Conservation (phyloP, 139 green algal genomes). For the Haematococcus lacustris region DNA sequence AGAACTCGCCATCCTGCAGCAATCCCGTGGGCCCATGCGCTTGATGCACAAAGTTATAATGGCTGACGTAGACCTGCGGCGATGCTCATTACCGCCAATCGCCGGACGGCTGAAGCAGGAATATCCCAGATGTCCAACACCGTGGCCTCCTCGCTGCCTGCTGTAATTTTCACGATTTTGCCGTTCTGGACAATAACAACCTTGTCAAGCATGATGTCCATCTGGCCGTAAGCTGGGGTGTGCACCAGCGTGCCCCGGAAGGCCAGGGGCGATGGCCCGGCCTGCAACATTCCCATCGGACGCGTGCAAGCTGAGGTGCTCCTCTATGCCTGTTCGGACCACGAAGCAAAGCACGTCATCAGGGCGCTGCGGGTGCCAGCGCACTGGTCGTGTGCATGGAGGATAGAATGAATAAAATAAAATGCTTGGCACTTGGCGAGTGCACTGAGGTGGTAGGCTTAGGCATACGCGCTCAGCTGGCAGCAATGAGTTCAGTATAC, state of each 20-base stretch:
- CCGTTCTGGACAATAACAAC: constrained; percentile 24
- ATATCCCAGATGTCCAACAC: constrained; percentile 11
- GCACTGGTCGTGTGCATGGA: no score
- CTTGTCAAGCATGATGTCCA: constrained; percentile 26
- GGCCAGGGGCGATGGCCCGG: not conserved
- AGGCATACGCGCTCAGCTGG: no score
- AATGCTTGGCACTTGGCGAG: no score
- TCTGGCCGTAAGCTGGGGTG: constrained; percentile 24
- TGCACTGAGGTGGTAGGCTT: no score
- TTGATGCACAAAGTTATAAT: not conserved
- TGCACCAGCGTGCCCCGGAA: constrained; percentile 35
- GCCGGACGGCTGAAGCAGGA: not conserved
- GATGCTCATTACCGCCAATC: constrained; percentile 12
- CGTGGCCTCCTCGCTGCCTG: constrained; percentile 10
- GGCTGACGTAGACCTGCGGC: no score
- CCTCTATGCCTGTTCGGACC: no score
- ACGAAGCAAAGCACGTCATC: no score
- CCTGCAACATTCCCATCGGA: no score
- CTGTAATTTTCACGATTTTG: constrained; percentile 16
- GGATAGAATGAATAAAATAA: no score
- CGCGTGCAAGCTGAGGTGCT: no score
- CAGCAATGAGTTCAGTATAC: no score
- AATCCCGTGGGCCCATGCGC: not conserved
- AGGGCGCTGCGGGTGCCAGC: no score
- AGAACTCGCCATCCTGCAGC: constrained; percentile 30